Evolutionary conservation across 768 basidiomycete species (phyloP).

Genomic region (Agaricus subrufescens): DNA sequence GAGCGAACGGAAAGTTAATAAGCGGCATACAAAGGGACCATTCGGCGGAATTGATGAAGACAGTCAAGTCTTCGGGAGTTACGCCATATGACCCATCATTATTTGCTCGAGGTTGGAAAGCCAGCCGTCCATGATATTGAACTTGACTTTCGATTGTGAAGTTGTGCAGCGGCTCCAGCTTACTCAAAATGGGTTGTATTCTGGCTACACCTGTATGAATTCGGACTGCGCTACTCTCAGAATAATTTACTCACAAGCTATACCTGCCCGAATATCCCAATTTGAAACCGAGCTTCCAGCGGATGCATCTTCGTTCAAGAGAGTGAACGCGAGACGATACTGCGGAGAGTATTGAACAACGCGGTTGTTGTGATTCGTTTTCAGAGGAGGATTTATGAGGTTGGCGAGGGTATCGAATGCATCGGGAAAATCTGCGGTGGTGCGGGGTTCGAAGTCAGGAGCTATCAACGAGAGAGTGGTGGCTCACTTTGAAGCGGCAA

Average conservation of each 20-base stretch:
- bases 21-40: slow-evolving; percentile 79
- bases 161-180: slow-evolving; percentile 71
- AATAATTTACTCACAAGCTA: slow-evolving; percentile 48
- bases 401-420: neutral
- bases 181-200: slow-evolving; percentile 57
- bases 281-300: slow-evolving; percentile 50
- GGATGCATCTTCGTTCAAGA: slow-evolving; percentile 87
- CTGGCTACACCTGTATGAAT: slow-evolving; percentile 32
- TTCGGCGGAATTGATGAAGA: slow-evolving; percentile 94
- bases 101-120: slow-evolving; percentile 58
- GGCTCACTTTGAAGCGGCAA: slow-evolving; percentile 1
- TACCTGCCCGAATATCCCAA: slow-evolving; percentile 71
- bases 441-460: slow-evolving; percentile 27
- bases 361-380: slow-evolving; percentile 18
- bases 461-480: neutral
- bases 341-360: slow-evolving; percentile 74
- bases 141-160: slow-evolving; percentile 94
- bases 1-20: neutral
- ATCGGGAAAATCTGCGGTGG: slow-evolving; percentile 22
- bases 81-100: slow-evolving; percentile 48
- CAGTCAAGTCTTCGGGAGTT: slow-evolving; percentile 77
- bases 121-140: slow-evolving; percentile 85
- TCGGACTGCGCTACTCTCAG: neutral
- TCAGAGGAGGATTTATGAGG: slow-evolving; percentile 1
- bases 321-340: slow-evolving; percentile 86